Percentiles rank a stretch among this genome's conserved stretches.
phyloP scores from a whole-genome alignment of 208 protist genomes.

The Leishmania lainsoni region DNA sequence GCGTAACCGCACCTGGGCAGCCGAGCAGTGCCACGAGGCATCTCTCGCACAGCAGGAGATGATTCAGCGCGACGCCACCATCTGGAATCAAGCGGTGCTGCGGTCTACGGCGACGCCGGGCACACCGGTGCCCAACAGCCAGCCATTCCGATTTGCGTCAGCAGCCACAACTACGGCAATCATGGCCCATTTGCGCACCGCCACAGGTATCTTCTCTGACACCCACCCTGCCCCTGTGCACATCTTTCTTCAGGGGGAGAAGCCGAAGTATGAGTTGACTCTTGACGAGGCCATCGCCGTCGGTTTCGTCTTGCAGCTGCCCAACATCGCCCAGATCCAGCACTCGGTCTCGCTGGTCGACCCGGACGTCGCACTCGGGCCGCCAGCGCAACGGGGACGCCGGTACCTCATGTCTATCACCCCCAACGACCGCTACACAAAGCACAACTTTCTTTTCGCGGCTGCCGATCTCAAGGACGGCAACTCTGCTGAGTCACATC shows the following conservation, averaged over 20 bases:
- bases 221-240: slow-evolving; percentile 60
- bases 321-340: slow-evolving; percentile 71
- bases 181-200: neutral
- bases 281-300: slow-evolving; percentile 72
- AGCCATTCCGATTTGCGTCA: neutral
- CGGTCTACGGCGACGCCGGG: slow-evolving; percentile 5
- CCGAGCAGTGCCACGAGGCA: slow-evolving; percentile 43
- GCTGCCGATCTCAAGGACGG: slow-evolving; percentile 55
- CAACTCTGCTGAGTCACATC: slow-evolving; percentile 39
- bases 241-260: slow-evolving; percentile 65
- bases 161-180: neutral
- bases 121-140: neutral
- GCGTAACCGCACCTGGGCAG: slow-evolving; percentile 44
- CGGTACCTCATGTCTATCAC: slow-evolving; percentile 72
- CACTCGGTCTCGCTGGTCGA: slow-evolving; percentile 78
- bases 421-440: slow-evolving; percentile 73
- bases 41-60: slow-evolving; percentile 36
- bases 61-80: slow-evolving; percentile 33
- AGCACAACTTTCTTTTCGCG: slow-evolving; percentile 84
- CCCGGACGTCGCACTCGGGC: slow-evolving; percentile 78
- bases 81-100: slow-evolving; percentile 27
- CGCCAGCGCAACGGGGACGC: slow-evolving; percentile 64
- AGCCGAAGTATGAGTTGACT: slow-evolving; percentile 65
- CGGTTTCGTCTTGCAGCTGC: slow-evolving; percentile 82
- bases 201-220: slow-evolving; percentile 3